A percentile compares a stretch with the other conserved stretches of the same genome.
Conservation (phyloP, 495 filamentous ascomycete species). For the Neurospora discreta region DNA sequence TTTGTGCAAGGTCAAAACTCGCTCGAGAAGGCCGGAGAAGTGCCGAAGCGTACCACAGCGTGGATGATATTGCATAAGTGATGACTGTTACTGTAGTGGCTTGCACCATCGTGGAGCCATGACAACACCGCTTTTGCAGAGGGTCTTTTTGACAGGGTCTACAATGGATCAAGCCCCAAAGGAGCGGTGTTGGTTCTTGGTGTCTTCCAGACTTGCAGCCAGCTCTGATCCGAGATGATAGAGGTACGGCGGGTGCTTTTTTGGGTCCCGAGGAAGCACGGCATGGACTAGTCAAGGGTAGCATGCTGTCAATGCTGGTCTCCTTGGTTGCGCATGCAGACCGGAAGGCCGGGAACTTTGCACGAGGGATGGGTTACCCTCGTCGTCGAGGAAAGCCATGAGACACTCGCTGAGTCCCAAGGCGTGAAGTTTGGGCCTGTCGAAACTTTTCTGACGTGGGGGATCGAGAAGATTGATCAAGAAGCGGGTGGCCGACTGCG, state of each 20-base stretch:
- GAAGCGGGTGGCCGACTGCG: not conserved
- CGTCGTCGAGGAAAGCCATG: not conserved
- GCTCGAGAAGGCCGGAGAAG: not conserved
- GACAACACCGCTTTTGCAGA: not conserved
- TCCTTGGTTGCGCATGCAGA: constrained; percentile 6
- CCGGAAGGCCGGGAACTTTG: constrained; percentile 18
- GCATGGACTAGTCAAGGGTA: not conserved
- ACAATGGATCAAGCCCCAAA: not conserved
- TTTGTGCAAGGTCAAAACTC: not conserved
- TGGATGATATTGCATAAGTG: not conserved
- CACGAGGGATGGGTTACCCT: not conserved
- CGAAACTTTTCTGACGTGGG: not conserved
- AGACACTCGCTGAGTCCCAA: not conserved
- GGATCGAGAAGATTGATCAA: not conserved
- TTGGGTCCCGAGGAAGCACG: not conserved
- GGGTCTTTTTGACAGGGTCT: not conserved
- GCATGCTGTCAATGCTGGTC: not conserved
- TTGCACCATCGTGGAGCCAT: not conserved
- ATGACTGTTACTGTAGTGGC: not conserved
- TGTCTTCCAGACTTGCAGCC: not conserved
- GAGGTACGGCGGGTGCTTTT: not conserved
- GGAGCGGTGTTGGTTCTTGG: not conserved
- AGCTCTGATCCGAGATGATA: not conserved
- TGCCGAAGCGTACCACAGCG: not conserved
- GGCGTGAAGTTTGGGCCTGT: not conserved